Evolutionary conservation across 345 rosid genomes (phyloP), one percentile per base, ranked within the genome.

Genomic region (Citrus maxima): DNA sequence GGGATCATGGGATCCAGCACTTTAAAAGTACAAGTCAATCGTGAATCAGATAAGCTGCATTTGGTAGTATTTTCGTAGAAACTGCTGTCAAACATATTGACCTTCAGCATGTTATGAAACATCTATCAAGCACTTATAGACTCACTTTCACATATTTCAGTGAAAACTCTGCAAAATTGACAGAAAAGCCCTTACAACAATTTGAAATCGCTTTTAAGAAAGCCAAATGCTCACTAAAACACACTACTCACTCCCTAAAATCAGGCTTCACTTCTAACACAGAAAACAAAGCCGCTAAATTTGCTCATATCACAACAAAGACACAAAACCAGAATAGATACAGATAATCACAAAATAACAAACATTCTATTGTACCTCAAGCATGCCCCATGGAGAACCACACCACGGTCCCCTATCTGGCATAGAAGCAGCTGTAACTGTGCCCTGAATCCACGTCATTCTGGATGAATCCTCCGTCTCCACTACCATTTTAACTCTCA

Each of bases 311-410:
- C n/a, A 49, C 13, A 30, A 7, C 7, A 54, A 58, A 5, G 5
- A 70, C 7, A 54, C 9, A 54, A 28, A 74, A 21, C 55, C 66
- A 51, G 34, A 60, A 24, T n/a, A 10, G 34, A 7, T 24, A 14
- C 30, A 38, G 62, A 66, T 27, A 24, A 59, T 24, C 56, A 38
- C 32, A 70, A 12, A 12, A 77, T 59, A 27, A 71, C 24, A 69
- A 30, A 66, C 27, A 51, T 70, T 28, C 4, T 37, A 40, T 10
- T 46, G 75, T 82, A 94, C 99, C 95, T 88, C 89, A 85, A 96
- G 94, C 87, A 86, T 90, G 21, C 93, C 93, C 99, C 99, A 95
- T 8, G 93, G 93, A 80, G 99, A 95, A 68, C 92, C 88, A 32
- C 80, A 86, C 97, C 95, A 93, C 6, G 81, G 85, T 56, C 94